phyloP scores from a whole-genome alignment of 768 basidiomycete genomes.

The Mycena pura region DNA sequence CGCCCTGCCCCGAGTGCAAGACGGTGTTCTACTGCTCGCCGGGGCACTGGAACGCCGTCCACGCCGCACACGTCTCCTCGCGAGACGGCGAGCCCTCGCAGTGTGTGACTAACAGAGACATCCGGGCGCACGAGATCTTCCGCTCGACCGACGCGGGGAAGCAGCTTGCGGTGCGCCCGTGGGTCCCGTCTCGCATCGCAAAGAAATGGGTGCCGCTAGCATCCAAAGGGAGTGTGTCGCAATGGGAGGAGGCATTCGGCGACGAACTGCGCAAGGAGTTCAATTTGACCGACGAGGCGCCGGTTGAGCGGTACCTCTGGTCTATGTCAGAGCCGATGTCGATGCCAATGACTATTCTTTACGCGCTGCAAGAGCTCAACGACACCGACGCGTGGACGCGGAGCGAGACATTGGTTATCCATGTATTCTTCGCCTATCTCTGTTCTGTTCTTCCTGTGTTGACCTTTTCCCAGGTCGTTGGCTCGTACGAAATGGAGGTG shows the following conservation, averaged over 20 bases:
- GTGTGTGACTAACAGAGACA: not conserved
- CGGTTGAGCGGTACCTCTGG: constrained; percentile 6
- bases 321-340: constrained; percentile 16
- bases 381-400: constrained; percentile 27
- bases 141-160: not conserved
- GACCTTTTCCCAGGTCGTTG: constrained; percentile 32
- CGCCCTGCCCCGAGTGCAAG: not conserved
- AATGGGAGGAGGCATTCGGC: constrained; percentile 5
- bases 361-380: constrained; percentile 31
- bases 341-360: constrained; percentile 36
- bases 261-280: not conserved
- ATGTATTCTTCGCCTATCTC: constrained; percentile 18
- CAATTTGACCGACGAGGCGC: not conserved
- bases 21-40: not conserved
- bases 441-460: not conserved
- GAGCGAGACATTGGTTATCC: constrained; percentile 27
- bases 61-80: not conserved
- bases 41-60: not conserved
- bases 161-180: not conserved
- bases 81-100: not conserved
- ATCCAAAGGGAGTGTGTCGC: not conserved
- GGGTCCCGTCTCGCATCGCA: constrained; percentile 14
- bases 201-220: not conserved
- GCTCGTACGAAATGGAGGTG: constrained; percentile 34
- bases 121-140: not conserved